Base-by-base conservation (phyloP, 768 basidiomycete genomes). In the Trichaptum fuscoviolaceum region DNA sequence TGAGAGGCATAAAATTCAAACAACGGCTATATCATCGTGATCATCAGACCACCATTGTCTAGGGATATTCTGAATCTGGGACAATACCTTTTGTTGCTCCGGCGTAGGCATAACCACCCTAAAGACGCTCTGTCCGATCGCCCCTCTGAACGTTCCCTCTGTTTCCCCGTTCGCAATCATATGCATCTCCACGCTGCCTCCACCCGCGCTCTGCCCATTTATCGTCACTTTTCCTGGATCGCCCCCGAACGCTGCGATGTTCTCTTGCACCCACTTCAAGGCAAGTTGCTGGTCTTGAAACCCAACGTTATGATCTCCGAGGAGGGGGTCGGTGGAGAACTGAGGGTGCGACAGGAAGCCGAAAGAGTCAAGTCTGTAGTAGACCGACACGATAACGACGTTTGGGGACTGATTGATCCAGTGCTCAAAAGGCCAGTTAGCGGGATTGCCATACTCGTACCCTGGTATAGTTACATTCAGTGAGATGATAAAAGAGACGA, bases 401-500 rank as follows among this genome's bases (percentile, higher is more conserved):
- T 85, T 78, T 2, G 86, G 86, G 30, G 79, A 83, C 70, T 88
- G 87, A 57, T 87, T 76, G 64, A 90, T 76, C 87, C 87, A 89
- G 69, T 80, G 77, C 70, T 88, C 83, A 71, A 88, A 89, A 1
- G 88, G 86, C 85, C 85, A 90, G 72, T 84, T 86, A 1, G 77
- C 78, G 0, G 87, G 87, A 71, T 88, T 89, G 5, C 88, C 86
- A 68, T 72, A 85, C 23, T 82, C 73, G 67, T 86, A 89, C 25
- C 83, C 85, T 85, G 34, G 23, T 18, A 25, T 34, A 20, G n/a
- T 20, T 7, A 7, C 7, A 12, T 61, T 61, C 59, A 61, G 15
- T 24, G 8, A 2, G 3, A 27, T 12, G 59, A 25, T 5, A 25
- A 61, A 25, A 4, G 59, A 25, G 30, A 61, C 24, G 15, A 25